Evolutionary conservation across 345 rosid genomes (phyloP).

Genomic region (Syzygium grande): DNA sequence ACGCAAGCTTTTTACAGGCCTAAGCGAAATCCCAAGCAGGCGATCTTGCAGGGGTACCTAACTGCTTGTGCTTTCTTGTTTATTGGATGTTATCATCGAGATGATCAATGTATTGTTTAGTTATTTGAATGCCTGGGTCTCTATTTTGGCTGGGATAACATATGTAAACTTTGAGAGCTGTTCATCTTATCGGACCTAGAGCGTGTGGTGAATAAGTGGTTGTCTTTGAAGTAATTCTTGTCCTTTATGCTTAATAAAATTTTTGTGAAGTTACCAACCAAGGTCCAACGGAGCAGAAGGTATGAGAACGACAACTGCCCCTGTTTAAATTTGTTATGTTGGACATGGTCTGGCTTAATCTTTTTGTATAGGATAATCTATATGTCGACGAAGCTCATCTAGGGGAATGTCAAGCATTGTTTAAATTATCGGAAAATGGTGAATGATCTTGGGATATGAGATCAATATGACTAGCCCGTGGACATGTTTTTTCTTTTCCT

Average conservation of each 20-base stretch:
- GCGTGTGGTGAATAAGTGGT: not conserved
- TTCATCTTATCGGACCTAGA: not conserved
- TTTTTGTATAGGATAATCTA: not conserved
- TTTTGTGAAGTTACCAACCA: not conserved
- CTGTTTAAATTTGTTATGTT: not conserved
- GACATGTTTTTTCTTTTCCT: not conserved
- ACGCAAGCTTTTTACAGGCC: conserved; percentile 95
- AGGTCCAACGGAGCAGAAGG: too few relatives aligned
- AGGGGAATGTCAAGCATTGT: not conserved
- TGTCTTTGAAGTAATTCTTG: not conserved
- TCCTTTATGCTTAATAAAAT: not conserved
- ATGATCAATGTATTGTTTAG: not conserved
- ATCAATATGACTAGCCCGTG: not conserved
- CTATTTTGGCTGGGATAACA: not conserved
- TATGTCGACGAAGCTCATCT: not conserved
- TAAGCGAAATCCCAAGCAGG: conserved; percentile 11
- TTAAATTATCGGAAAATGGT: not conserved
- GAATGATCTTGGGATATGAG: not conserved
- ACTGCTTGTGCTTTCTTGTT: not conserved
- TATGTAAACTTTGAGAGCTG: not conserved
- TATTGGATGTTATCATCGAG: not conserved
- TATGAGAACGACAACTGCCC: not conserved
- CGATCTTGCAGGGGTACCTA: not conserved
- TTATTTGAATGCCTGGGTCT: not conserved
- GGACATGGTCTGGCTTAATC: not conserved